These are phyloP conservation scores for Gyromitra esculenta DNA, from an alignment of 2,329 filamentous ascomycete species.

Conservation along the genomic window DNA sequence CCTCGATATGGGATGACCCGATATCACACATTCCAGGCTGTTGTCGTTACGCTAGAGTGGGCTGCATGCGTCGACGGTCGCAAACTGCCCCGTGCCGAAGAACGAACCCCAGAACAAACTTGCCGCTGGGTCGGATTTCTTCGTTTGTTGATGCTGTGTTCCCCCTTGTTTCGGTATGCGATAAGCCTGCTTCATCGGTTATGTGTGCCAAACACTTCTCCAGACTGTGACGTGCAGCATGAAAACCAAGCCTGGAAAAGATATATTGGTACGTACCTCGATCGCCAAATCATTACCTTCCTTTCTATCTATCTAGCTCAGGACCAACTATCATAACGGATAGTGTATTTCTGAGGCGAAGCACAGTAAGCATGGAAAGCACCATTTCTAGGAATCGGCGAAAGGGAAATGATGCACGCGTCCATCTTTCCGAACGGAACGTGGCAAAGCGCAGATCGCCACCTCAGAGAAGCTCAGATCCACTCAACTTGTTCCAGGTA, in stretches of 20 bases:
- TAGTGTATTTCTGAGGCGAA: slow-evolving; percentile 20
- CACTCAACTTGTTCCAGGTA: slow-evolving; percentile 31
- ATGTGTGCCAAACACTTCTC: slow-evolving; percentile 41
- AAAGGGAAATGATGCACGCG: slow-evolving; percentile 16
- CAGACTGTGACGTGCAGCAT: slow-evolving; percentile 17
- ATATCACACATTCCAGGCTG: slow-evolving; percentile 39
- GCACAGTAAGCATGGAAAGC: slow-evolving; percentile 3
- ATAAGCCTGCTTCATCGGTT: slow-evolving; percentile 45
- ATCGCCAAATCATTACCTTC: neutral
- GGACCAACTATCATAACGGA: slow-evolving; percentile 18
- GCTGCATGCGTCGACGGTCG: slow-evolving; percentile 47
- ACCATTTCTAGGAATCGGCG: neutral
- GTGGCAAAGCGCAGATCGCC: slow-evolving; percentile 46
- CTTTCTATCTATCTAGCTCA: slow-evolving; percentile 10
- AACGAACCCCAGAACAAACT: slow-evolving; percentile 44
- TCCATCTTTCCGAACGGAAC: slow-evolving; percentile 25
- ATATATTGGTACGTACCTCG: slow-evolving; percentile 18
- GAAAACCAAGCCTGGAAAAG: slow-evolving; percentile 12
- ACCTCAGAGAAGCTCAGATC: slow-evolving; percentile 23
- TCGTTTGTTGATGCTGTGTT: slow-evolving; percentile 41
- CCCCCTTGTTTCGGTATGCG: slow-evolving; percentile 39
- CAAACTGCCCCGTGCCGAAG: slow-evolving; percentile 51
- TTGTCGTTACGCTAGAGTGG: slow-evolving; percentile 30
- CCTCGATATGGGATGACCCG: slow-evolving; percentile 51
- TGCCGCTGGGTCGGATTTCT: slow-evolving; percentile 48